Evolutionary conservation across 495 filamentous ascomycete genomes (phyloP), one percentile per base, ranked within the genome.

Genomic region (Penicillium canescens): DNA sequence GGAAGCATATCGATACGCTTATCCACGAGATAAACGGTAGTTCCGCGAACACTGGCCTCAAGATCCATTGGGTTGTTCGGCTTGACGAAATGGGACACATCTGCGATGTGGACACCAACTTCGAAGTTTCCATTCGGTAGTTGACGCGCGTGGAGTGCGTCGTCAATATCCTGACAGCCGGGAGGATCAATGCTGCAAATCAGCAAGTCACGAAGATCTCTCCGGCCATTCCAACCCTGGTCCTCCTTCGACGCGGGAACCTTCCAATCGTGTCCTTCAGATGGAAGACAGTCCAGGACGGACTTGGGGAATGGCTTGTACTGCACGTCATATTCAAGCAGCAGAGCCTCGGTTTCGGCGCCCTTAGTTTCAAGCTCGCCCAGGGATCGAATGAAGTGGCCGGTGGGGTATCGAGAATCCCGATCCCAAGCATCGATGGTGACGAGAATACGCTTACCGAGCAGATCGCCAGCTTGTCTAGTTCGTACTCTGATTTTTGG

Each of bases 1-100:
- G 95, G 95, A 66, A 98, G 79, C 95, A 98, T 98, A 74, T 98
- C 94, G 59, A 98, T 98, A 58, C 94, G 92, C 75, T 98, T 98
- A 72, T 98, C 94, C 2, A 98, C 95, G 21, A 98, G 78, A 62
- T 98, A 98, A 26, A 98, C 94, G 0, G 95, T 98, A 3, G 94
- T 98, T 54, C 93, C 94, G 65, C 94, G 86, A 53, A 92, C 82
- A 63, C 90, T 92, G 2, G 94, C 94, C 73, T 98, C 94, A 20
- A 82, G 80, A 66, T 98, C 95, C 95, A 98, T 98, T 37, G 94
- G 85, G 66, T 94, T 98, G 67, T 91, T 91, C 24, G 95, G 92
- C 72, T 92, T 95, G 66, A 98, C 95, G 59, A 98, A 98, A 67
- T 98, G 91, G 13, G 95, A 96, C 16, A 98, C 94, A 64, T 98